A percentile compares a stretch with the other conserved stretches of the same genome.
These are phyloP conservation scores for Penicillium tannophilum DNA, from an alignment of 495 filamentous ascomycete genomes.

Conservation along the genomic window DNA sequence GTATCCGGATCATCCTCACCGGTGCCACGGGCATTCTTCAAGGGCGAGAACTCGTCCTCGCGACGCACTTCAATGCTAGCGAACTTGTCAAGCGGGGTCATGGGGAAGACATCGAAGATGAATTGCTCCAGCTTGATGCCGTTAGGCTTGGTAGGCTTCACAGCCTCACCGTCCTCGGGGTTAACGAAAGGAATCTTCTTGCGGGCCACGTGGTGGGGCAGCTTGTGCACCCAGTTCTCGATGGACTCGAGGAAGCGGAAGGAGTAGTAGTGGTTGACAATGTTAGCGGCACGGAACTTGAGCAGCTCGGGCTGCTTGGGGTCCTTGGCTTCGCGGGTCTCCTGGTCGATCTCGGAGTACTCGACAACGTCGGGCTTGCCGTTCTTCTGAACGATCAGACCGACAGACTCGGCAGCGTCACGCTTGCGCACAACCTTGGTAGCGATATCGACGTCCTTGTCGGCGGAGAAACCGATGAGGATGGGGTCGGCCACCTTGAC, in stretches of 20 bases:
- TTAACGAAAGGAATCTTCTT: constrained; percentile 98
- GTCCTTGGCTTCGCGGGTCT: constrained; percentile 85
- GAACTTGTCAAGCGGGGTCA: constrained; percentile 83
- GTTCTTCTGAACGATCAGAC: constrained; percentile 91
- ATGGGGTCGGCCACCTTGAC: constrained; percentile 95
- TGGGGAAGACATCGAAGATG: constrained; percentile 97
- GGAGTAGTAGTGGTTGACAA: constrained; percentile 99
- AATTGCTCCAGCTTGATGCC: constrained; percentile 99
- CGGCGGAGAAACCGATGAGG: constrained; percentile 91
- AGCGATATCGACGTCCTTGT: constrained; percentile 89
- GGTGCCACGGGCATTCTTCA: constrained; percentile 93
- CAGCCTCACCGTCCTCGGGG: constrained; percentile 67
- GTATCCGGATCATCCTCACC: constrained; percentile 95
- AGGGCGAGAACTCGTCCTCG: constrained; percentile 96
- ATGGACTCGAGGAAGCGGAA: constrained; percentile 91
- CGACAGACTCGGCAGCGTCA: constrained; percentile 93
- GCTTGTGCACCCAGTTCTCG: constrained; percentile 76
- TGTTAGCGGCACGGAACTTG: constrained; percentile 97
- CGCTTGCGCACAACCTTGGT: constrained; percentile 99
- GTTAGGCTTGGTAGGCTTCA: constrained; percentile 93
- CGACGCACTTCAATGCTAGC: constrained; percentile 94
- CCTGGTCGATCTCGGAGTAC: constrained; percentile 94
- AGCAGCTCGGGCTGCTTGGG: constrained; percentile 78
- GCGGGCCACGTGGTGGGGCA: constrained; percentile 92
- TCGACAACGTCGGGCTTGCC: constrained; percentile 97